Evolutionary conservation across 805 yeast genomes (phyloP).

Genomic region (Candida ponderosae): DNA sequence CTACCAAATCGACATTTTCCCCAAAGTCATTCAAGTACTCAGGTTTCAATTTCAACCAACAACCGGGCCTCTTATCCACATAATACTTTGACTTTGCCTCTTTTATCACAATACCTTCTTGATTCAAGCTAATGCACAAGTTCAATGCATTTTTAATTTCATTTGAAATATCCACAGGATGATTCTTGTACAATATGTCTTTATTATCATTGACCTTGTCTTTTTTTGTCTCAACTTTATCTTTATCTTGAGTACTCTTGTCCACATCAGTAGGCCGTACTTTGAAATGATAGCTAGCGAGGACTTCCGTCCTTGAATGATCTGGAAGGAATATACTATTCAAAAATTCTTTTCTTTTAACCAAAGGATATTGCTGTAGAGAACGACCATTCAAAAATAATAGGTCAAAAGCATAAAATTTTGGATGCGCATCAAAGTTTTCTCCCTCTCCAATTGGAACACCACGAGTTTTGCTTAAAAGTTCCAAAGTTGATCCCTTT

Average conservation of each 20-base stretch:
- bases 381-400: slow-evolving; percentile 61
- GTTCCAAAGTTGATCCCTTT: slow-evolving; percentile 59
- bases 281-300: slow-evolving; percentile 19
- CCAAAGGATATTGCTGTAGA: slow-evolving; percentile 45
- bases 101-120: slow-evolving; percentile 83
- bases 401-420: slow-evolving; percentile 65
- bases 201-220: too few relatives aligned
- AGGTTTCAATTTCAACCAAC: slow-evolving; percentile 91
- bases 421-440: slow-evolving; percentile 42
- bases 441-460: slow-evolving; percentile 22
- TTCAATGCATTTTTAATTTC: slow-evolving; percentile 52
- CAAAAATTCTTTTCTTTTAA: slow-evolving; percentile 48
- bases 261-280: too few relatives aligned
- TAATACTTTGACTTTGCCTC: slow-evolving; percentile 48
- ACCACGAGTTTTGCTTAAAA: slow-evolving; percentile 33
- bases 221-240: too few relatives aligned
- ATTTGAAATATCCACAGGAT: slow-evolving; percentile 32
- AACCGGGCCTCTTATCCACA: slow-evolving; percentile 49
- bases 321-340: slow-evolving; percentile 34
- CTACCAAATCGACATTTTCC: slow-evolving; percentile 71
- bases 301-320: slow-evolving; percentile 8
- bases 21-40: slow-evolving; percentile 84
- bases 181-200: too few relatives aligned
- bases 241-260: too few relatives aligned
- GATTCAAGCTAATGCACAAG: slow-evolving; percentile 48